phyloP scores from a whole-genome alignment of 148 eudicot species.

The Vaccinium macrocarpon region DNA sequence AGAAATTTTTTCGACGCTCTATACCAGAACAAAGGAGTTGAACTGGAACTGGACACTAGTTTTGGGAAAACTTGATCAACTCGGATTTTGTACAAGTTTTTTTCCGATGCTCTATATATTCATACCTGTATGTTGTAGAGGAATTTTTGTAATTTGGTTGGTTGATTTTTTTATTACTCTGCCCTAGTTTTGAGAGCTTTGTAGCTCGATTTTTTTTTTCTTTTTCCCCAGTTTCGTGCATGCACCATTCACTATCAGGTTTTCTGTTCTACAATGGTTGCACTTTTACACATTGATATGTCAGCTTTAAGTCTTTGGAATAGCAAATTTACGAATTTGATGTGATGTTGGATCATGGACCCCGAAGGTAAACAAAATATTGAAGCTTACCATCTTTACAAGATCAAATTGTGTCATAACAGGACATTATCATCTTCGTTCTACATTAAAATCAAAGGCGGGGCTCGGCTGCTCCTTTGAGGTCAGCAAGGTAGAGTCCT shows the following conservation, averaged over 20 bases:
- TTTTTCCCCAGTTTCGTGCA: background rate
- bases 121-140: background rate
- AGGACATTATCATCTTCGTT: too few species aligned
- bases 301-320: background rate
- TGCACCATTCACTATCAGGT: background rate
- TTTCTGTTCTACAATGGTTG: background rate
- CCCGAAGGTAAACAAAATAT: background rate
- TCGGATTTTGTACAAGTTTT: background rate
- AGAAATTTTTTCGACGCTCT: background rate
- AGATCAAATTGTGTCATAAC: too few species aligned
- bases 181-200: background rate
- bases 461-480: too few species aligned
- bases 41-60: too few species aligned
- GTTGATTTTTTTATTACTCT: background rate
- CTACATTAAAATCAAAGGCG: too few species aligned
- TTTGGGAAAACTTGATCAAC: background rate
- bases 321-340: background rate
- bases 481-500: too few species aligned
- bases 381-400: background rate
- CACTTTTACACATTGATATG: background rate
- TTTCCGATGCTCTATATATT: background rate
- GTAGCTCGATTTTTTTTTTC: background rate
- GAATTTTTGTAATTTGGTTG: background rate
- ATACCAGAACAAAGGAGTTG: too few species aligned
- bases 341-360: background rate